phyloP scores from a whole-genome alignment of 352 stramenopile species.

The Blastocystis sp. region DNA sequence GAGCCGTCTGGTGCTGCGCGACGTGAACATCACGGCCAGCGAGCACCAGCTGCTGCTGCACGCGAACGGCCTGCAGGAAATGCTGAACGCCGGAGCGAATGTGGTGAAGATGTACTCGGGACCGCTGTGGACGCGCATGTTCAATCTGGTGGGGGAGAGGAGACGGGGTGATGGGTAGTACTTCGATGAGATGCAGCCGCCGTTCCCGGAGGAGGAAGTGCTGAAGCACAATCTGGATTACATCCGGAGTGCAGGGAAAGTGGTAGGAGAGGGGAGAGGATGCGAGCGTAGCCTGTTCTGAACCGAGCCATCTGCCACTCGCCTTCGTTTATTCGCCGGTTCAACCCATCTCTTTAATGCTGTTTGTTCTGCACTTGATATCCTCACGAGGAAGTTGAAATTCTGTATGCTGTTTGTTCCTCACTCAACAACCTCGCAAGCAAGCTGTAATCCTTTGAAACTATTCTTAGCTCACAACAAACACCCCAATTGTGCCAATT shows the following conservation, averaged over 20 bases:
- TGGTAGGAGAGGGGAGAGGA: background rate
- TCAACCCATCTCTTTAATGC: background rate
- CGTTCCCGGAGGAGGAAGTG: slow-evolving; percentile 24
- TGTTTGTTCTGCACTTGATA: background rate
- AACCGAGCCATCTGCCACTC: background rate
- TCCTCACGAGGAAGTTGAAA: background rate
- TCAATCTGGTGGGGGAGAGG: slow-evolving; percentile 12
- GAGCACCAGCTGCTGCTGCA: slow-evolving; percentile 29
- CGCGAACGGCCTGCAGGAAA: background rate
- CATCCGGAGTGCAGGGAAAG: slow-evolving; percentile 8
- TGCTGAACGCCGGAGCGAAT: slow-evolving; percentile 34
- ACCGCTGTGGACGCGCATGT: slow-evolving; percentile 32
- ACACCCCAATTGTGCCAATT: too few relatives aligned
- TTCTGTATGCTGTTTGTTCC: background rate
- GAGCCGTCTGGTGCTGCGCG: slow-evolving; percentile 30
- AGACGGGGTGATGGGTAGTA: background rate
- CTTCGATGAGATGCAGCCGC: slow-evolving; percentile 43
- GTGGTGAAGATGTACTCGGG: slow-evolving; percentile 59
- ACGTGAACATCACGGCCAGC: slow-evolving; percentile 20
- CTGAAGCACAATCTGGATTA: slow-evolving; percentile 23
- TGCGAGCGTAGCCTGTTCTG: slow-evolving; percentile 7
- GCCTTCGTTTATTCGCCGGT: background rate
- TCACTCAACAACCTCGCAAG: background rate
- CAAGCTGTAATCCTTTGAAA: background rate
- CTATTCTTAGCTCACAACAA: slow-evolving; percentile 73